Evolutionary conservation across 768 basidiomycete genomes (phyloP), one percentile per base, ranked within the genome.

Genomic region (Mycena indigotica): DNA sequence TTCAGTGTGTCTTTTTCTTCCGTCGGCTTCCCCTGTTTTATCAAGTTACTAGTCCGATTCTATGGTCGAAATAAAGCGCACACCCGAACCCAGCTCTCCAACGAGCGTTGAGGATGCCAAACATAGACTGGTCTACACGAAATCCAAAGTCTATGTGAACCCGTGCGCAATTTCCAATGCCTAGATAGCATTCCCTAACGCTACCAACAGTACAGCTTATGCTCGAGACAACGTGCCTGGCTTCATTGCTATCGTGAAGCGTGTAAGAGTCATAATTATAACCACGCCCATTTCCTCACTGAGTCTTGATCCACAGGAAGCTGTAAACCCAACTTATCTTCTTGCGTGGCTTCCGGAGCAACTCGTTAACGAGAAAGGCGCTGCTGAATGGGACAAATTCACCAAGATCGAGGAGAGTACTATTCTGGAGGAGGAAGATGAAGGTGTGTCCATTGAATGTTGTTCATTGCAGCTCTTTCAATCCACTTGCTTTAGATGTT

Each of bases 321-420:
- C 85, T 29, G 69, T 80, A 6, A 89, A 87, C 68, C 87, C 92
- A 12, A 84, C 79, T 3, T 91, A 93, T 70, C 76, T 95, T 4
- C 80, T 98, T 1, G 91, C 92, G 2, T 98, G 96, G 96, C 91
- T 98, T 39, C 96, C 96, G 25, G 92, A 97, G 67, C 81, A 83
- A 2, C 72, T 97, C 32, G 75, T 97, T 52, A 85, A 89, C 56
- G 88, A 93, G 75, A 90, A 85, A 66, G 93, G 94, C 2, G 71
- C 84, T 4, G 80, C 82, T 0, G 95, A 98, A 71, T 91, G 91
- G 85, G 89, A 93, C 70, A 95, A 95, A 69, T 98, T 95, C 65
- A 79, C 89, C 44, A 88, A 84, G 71, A 87, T 91, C 21, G 94
- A 96, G 69, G 90, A 88, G 70, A 84, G 79, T 58, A 71, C 82